Conservation (phyloP, 140 eudicot species). For the Oenanthe javanica region DNA sequence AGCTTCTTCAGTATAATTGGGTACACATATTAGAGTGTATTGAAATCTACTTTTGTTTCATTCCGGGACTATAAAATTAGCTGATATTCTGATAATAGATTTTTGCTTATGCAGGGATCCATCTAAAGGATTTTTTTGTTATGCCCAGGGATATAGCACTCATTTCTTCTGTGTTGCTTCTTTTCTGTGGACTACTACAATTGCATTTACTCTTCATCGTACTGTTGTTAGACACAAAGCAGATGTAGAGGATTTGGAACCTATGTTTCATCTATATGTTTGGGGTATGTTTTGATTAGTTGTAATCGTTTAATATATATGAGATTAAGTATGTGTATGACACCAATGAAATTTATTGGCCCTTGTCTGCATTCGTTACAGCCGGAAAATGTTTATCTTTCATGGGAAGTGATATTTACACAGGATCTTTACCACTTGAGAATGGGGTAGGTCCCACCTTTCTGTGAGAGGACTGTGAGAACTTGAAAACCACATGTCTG, state of each 20-base stretch:
- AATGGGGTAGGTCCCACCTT: not conserved
- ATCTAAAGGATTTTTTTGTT: constrained; percentile 94
- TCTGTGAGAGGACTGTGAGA: not conserved
- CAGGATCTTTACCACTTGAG: not conserved
- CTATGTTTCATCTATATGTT: constrained; percentile 93
- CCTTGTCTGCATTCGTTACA: not conserved
- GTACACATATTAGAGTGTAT: constrained; percentile 35
- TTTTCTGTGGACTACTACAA: constrained; percentile 95
- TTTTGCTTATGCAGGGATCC: constrained; percentile 74
- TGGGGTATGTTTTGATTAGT: constrained; percentile 65
- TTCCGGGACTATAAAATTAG: constrained; percentile 9
- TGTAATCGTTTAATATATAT: not conserved
- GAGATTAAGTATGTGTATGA: not conserved
- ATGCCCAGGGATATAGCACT: constrained; percentile 93
- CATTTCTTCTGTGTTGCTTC: constrained; percentile 97
- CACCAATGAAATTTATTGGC: not conserved
- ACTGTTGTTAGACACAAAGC: constrained; percentile 96
- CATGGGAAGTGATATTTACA: not conserved
- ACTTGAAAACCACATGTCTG: not conserved
- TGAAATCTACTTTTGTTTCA: constrained; percentile 15
- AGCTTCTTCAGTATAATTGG: constrained; percentile 94
- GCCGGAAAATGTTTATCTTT: not conserved
- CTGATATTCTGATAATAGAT: constrained; percentile 7
- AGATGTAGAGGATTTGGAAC: constrained; percentile 98
- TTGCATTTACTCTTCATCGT: constrained; percentile 95